A percentile compares a stretch with the other conserved stretches of the same genome.
phyloP scores from a whole-genome alignment of 139 green algal genomes.

The Pleodorina starrii region DNA sequence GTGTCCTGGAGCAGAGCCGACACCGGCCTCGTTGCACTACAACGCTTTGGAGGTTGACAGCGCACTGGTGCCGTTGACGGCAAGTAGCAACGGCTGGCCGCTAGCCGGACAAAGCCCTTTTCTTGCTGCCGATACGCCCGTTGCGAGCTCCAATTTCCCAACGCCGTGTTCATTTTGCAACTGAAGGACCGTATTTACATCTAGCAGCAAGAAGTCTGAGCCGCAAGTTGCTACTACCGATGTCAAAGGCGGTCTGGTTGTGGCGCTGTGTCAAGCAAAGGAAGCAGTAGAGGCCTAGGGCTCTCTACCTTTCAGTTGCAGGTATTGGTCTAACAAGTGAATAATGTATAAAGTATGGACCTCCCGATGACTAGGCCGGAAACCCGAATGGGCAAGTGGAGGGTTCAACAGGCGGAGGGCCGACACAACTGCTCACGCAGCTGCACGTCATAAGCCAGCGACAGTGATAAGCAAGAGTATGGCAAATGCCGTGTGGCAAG shows the following conservation, averaged over 20 bases:
- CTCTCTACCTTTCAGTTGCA: too few relatives aligned
- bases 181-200: background rate
- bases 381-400: background rate
- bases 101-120: background rate
- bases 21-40: background rate
- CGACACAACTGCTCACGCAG: too few relatives aligned
- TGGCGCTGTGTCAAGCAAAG: too few relatives aligned
- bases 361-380: background rate
- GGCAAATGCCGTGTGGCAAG: too few relatives aligned
- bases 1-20: slow-evolving; percentile 19
- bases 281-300: background rate
- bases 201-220: background rate
- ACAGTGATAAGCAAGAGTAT: too few relatives aligned
- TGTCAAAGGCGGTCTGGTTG: background rate
- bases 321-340: background rate
- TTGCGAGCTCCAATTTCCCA: background rate
- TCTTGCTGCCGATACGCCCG: background rate
- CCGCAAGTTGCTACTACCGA: background rate
- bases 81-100: background rate
- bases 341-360: background rate
- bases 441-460: too few relatives aligned
- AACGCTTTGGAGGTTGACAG: background rate
- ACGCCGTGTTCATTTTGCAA: slow-evolving; percentile 23
- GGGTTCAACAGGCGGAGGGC: background rate
- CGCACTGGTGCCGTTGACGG: background rate